Base-by-base conservation (phyloP, 192 early-diverging fungal genomes). In the Coemansia sp. region DNA sequence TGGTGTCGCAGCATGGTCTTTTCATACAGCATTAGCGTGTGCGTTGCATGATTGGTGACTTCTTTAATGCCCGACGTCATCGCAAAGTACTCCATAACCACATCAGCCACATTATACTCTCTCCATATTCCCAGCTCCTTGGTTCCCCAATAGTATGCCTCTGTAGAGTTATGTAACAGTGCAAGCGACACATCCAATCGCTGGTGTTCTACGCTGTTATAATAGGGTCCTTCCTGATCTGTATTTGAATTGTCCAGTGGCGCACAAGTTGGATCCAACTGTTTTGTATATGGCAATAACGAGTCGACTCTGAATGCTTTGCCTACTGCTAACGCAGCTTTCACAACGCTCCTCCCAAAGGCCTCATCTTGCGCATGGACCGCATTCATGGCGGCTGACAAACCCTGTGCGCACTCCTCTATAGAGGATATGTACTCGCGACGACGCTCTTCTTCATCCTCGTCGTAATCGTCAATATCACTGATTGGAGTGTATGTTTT, bases 391-490 rank as follows among this genome's bases (percentile, higher is more conserved):
- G 74, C 70, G 17, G 59, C 51, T 5, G 42, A 63, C 55, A 81
- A 70, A 19, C 63, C 73, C 20, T 54, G 51, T 5, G 73, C 70
- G 21, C 62, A 67, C 46, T 72, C 78, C 27, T 75, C 78, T 19
- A 57, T 70, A 21, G 56, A 60, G 30, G 51, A 23, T 29, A 81
- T 75, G 30, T 72, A 81, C 54, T 81, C 78, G 42, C 78, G 74
- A 17, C 74, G 70, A 21, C 64, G 66, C 55, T 81, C 78, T 33
- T 75, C 78, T 31, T 81, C 72, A 54, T 81, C 78, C 60, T 81
- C 78, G 51, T 81, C 73, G 29, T 64, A 81, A 33, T 81, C 78
- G 58, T 59, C 65, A 33, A 81, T 81, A 10, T 72, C 78, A 27
- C 78, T 67, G 27, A 75, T 72, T 23, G 78, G 78, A 24, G 64